phyloP scores from a whole-genome alignment of 176 grass and related monocot species.

The Oryza punctata region DNA sequence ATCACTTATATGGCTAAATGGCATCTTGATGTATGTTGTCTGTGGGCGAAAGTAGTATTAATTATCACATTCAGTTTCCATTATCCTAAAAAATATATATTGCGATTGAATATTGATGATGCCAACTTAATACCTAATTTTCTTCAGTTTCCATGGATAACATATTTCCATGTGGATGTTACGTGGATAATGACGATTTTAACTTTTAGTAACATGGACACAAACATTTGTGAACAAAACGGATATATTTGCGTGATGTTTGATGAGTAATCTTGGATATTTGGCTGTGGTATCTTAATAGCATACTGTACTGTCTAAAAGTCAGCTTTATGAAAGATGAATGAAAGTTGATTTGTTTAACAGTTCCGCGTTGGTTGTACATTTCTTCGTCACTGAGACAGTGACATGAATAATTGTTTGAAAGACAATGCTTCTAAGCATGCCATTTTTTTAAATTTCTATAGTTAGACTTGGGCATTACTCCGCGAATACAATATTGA shows the following conservation, averaged over 20 bases:
- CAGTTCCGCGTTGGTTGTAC: slow-evolving; percentile 12
- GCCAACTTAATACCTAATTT: background rate
- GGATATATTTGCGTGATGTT: background rate
- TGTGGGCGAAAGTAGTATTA: background rate
- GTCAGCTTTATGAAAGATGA: background rate
- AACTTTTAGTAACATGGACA: background rate
- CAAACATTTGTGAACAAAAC: background rate
- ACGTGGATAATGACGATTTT: background rate
- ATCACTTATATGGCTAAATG: background rate
- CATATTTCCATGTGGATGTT: background rate
- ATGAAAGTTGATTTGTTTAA: background rate
- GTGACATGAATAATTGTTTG: background rate
- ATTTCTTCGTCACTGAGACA: background rate
- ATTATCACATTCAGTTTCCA: background rate
- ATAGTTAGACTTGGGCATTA: background rate
- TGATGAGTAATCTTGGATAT: background rate
- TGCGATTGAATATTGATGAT: background rate
- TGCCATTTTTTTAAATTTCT: background rate
- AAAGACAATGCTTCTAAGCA: background rate
- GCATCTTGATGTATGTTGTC: background rate
- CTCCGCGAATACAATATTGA: background rate
- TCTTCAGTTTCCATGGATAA: background rate
- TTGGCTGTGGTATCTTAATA: background rate
- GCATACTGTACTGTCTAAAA: background rate
- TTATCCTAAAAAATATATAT: background rate